A percentile compares a stretch with the other conserved stretches of the same genome.
Conservation (phyloP, 352 stramenopile species). For the Peronospora farinosa region DNA sequence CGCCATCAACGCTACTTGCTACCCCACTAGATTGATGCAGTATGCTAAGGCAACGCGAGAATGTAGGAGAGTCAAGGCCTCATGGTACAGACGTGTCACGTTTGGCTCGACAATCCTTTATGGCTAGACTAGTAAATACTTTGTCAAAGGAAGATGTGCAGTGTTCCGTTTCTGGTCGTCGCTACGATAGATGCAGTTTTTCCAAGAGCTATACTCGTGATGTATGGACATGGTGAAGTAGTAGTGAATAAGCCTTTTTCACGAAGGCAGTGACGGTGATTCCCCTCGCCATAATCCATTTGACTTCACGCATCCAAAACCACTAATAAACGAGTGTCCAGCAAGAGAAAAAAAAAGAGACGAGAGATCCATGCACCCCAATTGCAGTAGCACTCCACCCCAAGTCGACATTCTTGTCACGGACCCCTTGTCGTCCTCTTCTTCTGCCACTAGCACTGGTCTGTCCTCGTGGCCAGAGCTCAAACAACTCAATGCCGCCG, state of each 20-base stretch:
- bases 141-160: slow-evolving; percentile 10
- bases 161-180: slow-evolving; percentile 4
- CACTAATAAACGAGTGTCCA: slow-evolving; percentile 4
- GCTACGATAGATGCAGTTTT: slow-evolving; percentile 31
- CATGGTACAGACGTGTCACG: not conserved
- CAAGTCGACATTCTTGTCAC: slow-evolving; percentile 13
- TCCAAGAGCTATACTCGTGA: slow-evolving; percentile 7
- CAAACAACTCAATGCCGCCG: slow-evolving; percentile 25
- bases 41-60: not conserved
- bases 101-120: slow-evolving; percentile 1
- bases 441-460: slow-evolving; percentile 1
- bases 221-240: slow-evolving; percentile 17
- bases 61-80: not conserved
- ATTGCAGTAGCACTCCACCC: slow-evolving; percentile 1
- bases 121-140: slow-evolving; percentile 20
- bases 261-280: slow-evolving; percentile 7
- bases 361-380: slow-evolving; percentile 18
- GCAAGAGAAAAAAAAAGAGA: not conserved
- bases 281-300: slow-evolving; percentile 26
- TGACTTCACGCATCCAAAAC: slow-evolving; percentile 12
- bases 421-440: slow-evolving; percentile 9
- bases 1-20: not conserved
- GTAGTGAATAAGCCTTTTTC: slow-evolving; percentile 26
- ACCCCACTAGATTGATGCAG: not conserved
- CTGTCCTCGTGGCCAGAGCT: slow-evolving; percentile 28